These are phyloP conservation scores for Delphinella strobiligena DNA, from an alignment of 2,329 filamentous ascomycete species.

Conservation along the genomic window DNA sequence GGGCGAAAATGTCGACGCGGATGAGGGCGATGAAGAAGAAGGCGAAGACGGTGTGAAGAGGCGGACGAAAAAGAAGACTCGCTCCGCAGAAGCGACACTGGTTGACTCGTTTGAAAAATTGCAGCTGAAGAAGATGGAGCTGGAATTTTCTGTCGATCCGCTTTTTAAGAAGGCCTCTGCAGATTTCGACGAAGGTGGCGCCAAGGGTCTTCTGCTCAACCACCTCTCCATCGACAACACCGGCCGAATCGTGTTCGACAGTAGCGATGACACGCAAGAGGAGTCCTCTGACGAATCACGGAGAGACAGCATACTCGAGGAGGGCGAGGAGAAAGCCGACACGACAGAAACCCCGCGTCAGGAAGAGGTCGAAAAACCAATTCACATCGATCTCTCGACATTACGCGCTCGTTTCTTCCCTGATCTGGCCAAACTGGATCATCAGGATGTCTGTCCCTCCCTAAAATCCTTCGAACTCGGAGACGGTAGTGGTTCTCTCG, in stretches of 20 bases:
- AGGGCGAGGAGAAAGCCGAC: conserved; percentile 32
- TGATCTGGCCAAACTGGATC: conserved; percentile 61
- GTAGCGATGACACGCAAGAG: conserved; percentile 70
- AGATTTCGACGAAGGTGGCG: conserved; percentile 95
- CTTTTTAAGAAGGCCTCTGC: conserved; percentile 99
- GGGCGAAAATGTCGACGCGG: conserved; percentile 47
- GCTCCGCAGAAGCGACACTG: conserved; percentile 85
- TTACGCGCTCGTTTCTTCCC: conserved; percentile 79
- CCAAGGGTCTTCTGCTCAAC: conserved; percentile 87
- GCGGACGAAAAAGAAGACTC: conserved; percentile 55
- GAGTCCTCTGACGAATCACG: conserved; percentile 25
- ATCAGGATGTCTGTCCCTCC: conserved; percentile 87
- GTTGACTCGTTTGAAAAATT: conserved; percentile 78
- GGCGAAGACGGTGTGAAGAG: conserved; percentile 39
- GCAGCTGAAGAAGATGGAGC: conserved; percentile 92
- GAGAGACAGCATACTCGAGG: conserved; percentile 26
- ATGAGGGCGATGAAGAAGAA: conserved; percentile 51
- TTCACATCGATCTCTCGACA: conserved; percentile 66
- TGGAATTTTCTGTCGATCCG: conserved; percentile 92
- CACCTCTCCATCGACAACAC: conserved; percentile 90
- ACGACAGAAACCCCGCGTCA: conserved; percentile 31
- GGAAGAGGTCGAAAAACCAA: conserved; percentile 33
- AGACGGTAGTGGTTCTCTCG: conserved; percentile 69
- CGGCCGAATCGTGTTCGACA: conserved; percentile 94
- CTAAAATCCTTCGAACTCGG: conserved; percentile 89